Conservation (phyloP, 495 filamentous ascomycete genomes). For the Emericellopsis terricola region DNA sequence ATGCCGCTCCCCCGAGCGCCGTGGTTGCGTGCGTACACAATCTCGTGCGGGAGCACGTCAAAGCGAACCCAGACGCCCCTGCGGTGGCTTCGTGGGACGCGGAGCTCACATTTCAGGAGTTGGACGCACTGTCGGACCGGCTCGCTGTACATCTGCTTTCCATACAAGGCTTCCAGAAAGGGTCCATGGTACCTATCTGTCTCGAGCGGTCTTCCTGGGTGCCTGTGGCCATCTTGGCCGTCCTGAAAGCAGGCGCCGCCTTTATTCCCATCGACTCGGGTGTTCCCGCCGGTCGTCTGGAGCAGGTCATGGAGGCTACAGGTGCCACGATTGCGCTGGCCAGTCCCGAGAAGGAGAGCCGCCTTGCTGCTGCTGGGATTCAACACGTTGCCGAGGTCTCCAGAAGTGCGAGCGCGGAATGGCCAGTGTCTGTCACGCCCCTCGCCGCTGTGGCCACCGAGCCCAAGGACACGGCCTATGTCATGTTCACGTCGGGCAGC, state of each 20-base stretch:
- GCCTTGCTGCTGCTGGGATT: too few species aligned
- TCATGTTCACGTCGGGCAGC: slow-evolving; percentile 32
- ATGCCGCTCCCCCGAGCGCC: slow-evolving; percentile 1
- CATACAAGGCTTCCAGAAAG: slow-evolving; percentile 25
- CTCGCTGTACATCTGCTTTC: slow-evolving; percentile 21
- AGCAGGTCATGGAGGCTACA: too few species aligned
- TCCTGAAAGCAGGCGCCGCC: slow-evolving; percentile 14
- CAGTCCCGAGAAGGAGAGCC: too few species aligned
- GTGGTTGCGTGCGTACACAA: neutral
- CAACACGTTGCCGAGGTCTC: too few species aligned
- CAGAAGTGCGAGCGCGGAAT: too few species aligned
- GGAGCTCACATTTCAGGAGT: slow-evolving; percentile 21
- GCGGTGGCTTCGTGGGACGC: slow-evolving; percentile 32
- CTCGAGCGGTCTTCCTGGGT: too few species aligned
- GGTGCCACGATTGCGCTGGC: too few species aligned
- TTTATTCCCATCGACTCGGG: neutral
- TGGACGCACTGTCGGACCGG: slow-evolving; percentile 21
- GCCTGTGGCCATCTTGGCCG: slow-evolving; percentile 29
- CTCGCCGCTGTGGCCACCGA: too few species aligned
- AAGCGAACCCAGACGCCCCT: neutral
- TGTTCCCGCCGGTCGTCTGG: too few species aligned
- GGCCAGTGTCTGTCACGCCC: too few species aligned
- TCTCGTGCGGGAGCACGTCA: neutral
- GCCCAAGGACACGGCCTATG: too few species aligned
- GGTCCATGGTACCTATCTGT: slow-evolving; percentile 21